Conservation (phyloP, 139 green algal species). For the Chlamydomonas schloesseri region DNA sequence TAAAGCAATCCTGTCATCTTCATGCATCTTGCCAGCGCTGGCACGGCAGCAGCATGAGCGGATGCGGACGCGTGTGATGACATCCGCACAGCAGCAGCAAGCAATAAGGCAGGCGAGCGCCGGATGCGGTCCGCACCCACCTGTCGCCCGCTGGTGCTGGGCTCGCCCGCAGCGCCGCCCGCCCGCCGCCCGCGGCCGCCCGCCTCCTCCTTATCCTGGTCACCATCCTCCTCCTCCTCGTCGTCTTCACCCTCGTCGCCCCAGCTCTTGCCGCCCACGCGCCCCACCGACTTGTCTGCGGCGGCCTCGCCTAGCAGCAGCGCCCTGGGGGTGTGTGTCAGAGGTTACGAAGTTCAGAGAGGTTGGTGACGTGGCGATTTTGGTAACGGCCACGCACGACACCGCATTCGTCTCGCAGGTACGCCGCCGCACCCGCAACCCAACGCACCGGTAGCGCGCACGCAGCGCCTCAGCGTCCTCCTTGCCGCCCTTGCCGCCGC, state of each 20-base stretch:
- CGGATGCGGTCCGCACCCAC: no score
- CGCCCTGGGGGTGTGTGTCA: slow-evolving; percentile 48
- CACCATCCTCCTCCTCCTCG: slow-evolving; percentile 14
- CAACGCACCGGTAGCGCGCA: slow-evolving; percentile 19
- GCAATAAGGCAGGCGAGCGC: no score
- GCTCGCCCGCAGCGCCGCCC: slow-evolving; percentile 1
- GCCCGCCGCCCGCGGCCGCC: background rate
- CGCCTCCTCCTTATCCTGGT: background rate
- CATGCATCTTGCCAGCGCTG: no score
- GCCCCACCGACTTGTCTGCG: background rate
- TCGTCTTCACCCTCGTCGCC: slow-evolving; percentile 39
- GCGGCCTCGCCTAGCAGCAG: slow-evolving; percentile 44
- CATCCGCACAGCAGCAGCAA: no score
- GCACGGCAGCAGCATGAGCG: no score
- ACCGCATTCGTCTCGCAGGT: no score
- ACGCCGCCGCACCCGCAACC: no score
- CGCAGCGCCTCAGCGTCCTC: slow-evolving; percentile 53
- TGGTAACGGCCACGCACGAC: no score
- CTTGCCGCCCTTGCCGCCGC: background rate
- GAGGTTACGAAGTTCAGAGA: no score
- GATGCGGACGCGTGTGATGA: no score
- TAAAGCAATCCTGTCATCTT: no score
- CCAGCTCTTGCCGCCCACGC: slow-evolving; percentile 73
- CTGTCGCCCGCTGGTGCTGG: slow-evolving; percentile 29
- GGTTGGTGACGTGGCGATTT: no score